Evolutionary conservation across 768 basidiomycete species (phyloP).

Genomic region (Butyriboletus loyo): DNA sequence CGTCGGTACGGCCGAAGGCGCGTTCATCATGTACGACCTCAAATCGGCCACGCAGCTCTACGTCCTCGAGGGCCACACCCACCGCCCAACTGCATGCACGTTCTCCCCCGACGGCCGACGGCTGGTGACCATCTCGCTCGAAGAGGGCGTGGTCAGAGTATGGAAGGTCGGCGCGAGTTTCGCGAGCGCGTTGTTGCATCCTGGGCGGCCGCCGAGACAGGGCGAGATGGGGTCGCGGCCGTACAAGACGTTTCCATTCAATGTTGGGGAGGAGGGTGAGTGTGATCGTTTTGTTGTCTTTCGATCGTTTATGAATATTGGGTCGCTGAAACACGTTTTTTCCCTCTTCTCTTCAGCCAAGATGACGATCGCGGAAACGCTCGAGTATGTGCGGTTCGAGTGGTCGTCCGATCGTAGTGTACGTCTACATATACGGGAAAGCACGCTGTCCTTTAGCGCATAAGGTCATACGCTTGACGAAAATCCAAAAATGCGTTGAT

Average conservation of each 20-base stretch:
- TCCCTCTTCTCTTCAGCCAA: constrained; percentile 36
- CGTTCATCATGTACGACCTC: constrained; percentile 93
- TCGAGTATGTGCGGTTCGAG: constrained; percentile 75
- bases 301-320: neutral
- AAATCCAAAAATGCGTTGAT: neutral
- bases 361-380: constrained; percentile 58
- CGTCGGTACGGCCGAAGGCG: constrained; percentile 93
- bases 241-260: constrained; percentile 84
- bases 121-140: constrained; percentile 82
- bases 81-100: constrained; percentile 75
- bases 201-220: constrained; percentile 89
- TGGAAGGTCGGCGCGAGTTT: constrained; percentile 97
- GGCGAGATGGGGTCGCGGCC: constrained; percentile 79
- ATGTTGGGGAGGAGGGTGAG: constrained; percentile 80
- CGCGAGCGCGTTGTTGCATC: constrained; percentile 76
- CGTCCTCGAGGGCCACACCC: constrained; percentile 89
- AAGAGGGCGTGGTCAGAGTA: constrained; percentile 79
- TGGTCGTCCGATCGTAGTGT: constrained; percentile 87
- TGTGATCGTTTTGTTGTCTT: neutral
- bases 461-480: constrained; percentile 21
- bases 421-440: constrained; percentile 77
- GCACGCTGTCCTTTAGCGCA: constrained; percentile 83
- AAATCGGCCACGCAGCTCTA: constrained; percentile 95
- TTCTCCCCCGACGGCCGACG: constrained; percentile 94
- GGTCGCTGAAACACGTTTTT: neutral